Evolutionary conservation across 768 basidiomycete genomes (phyloP).

Genomic region (Trametes maxima): DNA sequence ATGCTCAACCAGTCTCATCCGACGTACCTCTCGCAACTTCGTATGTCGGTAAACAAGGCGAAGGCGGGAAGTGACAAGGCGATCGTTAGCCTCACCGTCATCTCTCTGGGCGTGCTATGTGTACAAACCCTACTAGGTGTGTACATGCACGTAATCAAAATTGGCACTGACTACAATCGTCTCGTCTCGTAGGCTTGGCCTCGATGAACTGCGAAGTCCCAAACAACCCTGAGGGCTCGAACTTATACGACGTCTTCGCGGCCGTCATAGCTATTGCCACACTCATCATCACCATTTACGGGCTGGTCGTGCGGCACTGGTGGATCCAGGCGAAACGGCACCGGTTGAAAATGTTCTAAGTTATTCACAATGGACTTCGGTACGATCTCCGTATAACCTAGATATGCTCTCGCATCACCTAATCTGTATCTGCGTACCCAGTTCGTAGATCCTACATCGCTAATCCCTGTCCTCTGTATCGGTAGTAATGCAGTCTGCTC

Average conservation of each 20-base stretch:
- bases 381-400: neutral
- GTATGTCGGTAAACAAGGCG: constrained; percentile 57
- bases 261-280: constrained; percentile 51
- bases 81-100: constrained; percentile 64
- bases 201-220: constrained; percentile 72
- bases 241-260: constrained; percentile 53
- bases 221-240: constrained; percentile 34
- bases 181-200: constrained; percentile 52
- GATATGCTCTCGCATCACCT: neutral
- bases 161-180: no score
- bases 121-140: constrained; percentile 62
- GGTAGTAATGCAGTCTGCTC: neutral
- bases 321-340: constrained; percentile 56
- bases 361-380: neutral
- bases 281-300: constrained; percentile 47
- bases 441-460: neutral
- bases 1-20: constrained; percentile 89
- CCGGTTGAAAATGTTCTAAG: constrained; percentile 14
- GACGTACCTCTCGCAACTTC: constrained; percentile 78
- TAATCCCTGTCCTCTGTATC: neutral
- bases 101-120: constrained; percentile 68
- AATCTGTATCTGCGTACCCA: neutral
- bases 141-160: constrained; percentile 23
- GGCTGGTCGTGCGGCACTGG: constrained; percentile 61
- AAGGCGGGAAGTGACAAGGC: constrained; percentile 67